Evolutionary conservation across 2,329 filamentous ascomycete genomes (phyloP).

Genomic region (Neofusicoccum umdonicola): DNA sequence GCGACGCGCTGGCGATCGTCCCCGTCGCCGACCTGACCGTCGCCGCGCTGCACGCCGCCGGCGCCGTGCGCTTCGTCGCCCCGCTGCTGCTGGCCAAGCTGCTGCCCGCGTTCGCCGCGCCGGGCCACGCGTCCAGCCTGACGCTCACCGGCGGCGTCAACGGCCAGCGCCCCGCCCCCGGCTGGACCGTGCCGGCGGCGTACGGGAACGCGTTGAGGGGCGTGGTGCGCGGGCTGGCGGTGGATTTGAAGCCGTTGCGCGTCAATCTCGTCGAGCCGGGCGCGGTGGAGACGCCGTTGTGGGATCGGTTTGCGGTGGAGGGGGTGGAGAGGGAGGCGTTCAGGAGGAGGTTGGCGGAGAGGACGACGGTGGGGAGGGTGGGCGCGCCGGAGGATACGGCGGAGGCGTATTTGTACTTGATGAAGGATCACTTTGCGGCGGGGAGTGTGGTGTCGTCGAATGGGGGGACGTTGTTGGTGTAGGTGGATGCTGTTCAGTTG

Average conservation of each 20-base stretch:
- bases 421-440: constrained; percentile 48
- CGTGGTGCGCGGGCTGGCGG: constrained; percentile 56
- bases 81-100: constrained; percentile 42
- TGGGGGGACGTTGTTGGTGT: constrained; percentile 29
- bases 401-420: constrained; percentile 48
- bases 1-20: constrained; percentile 22
- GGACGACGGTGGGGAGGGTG: constrained; percentile 28
- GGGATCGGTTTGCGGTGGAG: constrained; percentile 27
- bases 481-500: too few species aligned
- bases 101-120: constrained; percentile 35
- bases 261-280: constrained; percentile 64
- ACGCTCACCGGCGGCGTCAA: constrained; percentile 43
- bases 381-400: constrained; percentile 32
- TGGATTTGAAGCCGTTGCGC: constrained; percentile 62
- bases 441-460: constrained; percentile 46
- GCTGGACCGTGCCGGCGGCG: constrained; percentile 32
- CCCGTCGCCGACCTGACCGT: constrained; percentile 30
- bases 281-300: constrained; percentile 45
- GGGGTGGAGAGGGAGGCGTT: not conserved
- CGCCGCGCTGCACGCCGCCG: constrained; percentile 22
- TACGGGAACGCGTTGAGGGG: constrained; percentile 31
- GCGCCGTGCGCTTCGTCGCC: constrained; percentile 36
- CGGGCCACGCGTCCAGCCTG: constrained; percentile 31
- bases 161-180: constrained; percentile 32
- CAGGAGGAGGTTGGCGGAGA: constrained; percentile 26